phyloP scores from a whole-genome alignment of 805 yeast genomes.

The Ogataea polymorpha region DNA sequence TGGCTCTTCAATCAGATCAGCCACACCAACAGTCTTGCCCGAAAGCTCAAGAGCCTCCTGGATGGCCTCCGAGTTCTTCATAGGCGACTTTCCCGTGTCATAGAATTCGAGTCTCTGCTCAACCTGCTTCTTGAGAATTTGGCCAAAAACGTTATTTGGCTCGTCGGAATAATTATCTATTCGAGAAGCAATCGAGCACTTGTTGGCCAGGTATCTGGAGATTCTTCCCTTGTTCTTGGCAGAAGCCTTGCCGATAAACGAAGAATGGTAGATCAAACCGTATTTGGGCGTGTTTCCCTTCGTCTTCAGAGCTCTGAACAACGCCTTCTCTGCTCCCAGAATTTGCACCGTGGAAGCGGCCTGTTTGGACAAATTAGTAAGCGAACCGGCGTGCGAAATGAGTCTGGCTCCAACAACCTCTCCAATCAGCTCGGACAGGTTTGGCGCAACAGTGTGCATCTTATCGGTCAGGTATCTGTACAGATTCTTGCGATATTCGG shows the following conservation, averaged over 20 bases:
- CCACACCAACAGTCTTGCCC: conserved; percentile 31
- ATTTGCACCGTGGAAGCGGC: conserved; percentile 99
- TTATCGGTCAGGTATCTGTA: conserved; percentile 87
- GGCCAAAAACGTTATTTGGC: conserved; percentile 88
- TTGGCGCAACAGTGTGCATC: conserved; percentile 98
- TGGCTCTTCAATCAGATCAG: conserved; percentile 31
- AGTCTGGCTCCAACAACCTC: conserved; percentile 98
- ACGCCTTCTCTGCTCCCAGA: conserved; percentile 95
- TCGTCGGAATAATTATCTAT: conserved; percentile 96
- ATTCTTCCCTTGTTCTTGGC: conserved; percentile 99
- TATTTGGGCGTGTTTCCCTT: conserved; percentile 96
- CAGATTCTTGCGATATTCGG: conserved; percentile 84
- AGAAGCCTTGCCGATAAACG: conserved; percentile 89
- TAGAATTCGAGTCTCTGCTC: conserved; percentile 96
- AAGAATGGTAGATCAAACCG: conserved; percentile 92
- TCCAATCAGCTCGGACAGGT: conserved; percentile 93
- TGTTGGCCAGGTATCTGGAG: conserved; percentile 97
- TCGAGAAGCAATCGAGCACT: conserved; percentile 98
- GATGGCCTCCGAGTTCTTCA: conserved; percentile 94
- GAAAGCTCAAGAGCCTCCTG: conserved; percentile 79
- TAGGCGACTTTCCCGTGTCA: conserved; percentile 94
- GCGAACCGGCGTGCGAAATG: conserved; percentile 97
- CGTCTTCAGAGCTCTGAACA: conserved; percentile 93
- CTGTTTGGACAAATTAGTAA: conserved; percentile 93
- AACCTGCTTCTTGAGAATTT: conserved; percentile 90